A percentile compares a stretch with the other conserved stretches of the same genome.
phyloP scores from a whole-genome alignment of 1,284 basidiomycete genomes.

The Trichosporon asahii region DNA sequence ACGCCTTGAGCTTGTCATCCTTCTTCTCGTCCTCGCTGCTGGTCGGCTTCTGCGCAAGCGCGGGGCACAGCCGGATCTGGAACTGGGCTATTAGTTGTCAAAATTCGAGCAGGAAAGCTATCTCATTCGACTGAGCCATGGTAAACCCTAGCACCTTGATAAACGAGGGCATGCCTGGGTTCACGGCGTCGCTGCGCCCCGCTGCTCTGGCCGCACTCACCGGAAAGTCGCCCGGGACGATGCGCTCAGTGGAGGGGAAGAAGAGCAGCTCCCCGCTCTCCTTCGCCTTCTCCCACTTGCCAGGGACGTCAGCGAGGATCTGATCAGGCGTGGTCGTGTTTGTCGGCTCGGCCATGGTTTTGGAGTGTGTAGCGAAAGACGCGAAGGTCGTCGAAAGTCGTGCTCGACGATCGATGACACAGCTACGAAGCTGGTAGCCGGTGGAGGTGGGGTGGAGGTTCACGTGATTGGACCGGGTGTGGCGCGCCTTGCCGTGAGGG shows the following conservation, averaged over 20 bases:
- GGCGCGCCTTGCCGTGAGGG: background rate
- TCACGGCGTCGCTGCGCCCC: background rate
- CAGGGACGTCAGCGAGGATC: slow-evolving; percentile 62
- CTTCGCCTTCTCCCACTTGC: slow-evolving; percentile 61
- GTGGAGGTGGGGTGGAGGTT: slow-evolving; percentile 2
- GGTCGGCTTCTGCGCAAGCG: slow-evolving; percentile 66
- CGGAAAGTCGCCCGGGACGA: slow-evolving; percentile 47
- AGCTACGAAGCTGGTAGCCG: background rate
- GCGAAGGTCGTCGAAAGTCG: background rate
- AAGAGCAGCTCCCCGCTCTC: slow-evolving; percentile 68
- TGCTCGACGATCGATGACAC: background rate
- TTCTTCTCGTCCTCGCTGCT: slow-evolving; percentile 19
- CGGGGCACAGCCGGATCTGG: slow-evolving; percentile 74
- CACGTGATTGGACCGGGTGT: slow-evolving; percentile 1
- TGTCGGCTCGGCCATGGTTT: slow-evolving; percentile 37
- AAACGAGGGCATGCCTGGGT: too few species aligned
- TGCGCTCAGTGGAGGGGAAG: slow-evolving; percentile 66
- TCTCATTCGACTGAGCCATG: too few species aligned
- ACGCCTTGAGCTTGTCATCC: slow-evolving; percentile 32
- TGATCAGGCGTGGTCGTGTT: slow-evolving; percentile 45
- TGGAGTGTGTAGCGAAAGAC: background rate
- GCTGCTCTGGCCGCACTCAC: slow-evolving; percentile 4
- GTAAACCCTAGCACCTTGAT: too few species aligned
- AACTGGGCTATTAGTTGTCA: slow-evolving; percentile 59
- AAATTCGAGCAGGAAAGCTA: too few species aligned